These are phyloP conservation scores for Aspergillus tubingensis DNA, from an alignment of 2,329 filamentous ascomycete species.

Conservation along the genomic window DNA sequence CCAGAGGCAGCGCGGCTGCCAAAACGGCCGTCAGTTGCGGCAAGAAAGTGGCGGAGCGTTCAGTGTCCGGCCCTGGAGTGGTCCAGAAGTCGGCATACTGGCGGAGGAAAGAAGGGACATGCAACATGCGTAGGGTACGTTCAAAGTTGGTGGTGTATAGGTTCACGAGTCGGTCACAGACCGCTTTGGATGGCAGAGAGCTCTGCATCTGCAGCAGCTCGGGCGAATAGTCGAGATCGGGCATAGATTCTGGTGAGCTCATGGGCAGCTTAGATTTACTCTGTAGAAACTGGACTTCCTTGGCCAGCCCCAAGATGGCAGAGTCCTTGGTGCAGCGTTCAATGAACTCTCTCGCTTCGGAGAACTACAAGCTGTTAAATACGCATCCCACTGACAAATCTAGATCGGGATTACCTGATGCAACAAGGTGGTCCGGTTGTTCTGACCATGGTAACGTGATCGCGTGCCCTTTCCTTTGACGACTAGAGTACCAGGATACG, in stretches of 20 bases:
- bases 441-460: conserved; percentile 26
- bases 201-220: conserved; percentile 17
- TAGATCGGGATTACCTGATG: conserved; percentile 15
- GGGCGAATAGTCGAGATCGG: conserved; percentile 15
- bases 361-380: conserved; percentile 16
- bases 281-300: conserved; percentile 29
- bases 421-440: conserved; percentile 21
- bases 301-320: conserved; percentile 20
- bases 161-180: conserved; percentile 22
- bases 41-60: conserved; percentile 15
- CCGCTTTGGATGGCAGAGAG: conserved; percentile 17
- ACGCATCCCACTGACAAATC: neutral
- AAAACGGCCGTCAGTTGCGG: conserved; percentile 23
- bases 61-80: conserved; percentile 1
- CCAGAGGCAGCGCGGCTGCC: conserved; percentile 7
- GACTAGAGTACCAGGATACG: conserved; percentile 20
- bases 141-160: conserved; percentile 24
- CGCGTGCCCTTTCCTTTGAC: conserved; percentile 28
- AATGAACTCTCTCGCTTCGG: conserved; percentile 25
- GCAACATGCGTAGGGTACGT: conserved; percentile 22
- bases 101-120: conserved; percentile 22
- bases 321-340: conserved; percentile 21
- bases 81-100: conserved; percentile 22
- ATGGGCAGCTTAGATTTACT: conserved; percentile 16
- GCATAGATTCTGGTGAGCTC: conserved; percentile 19